A percentile compares a stretch with the other conserved stretches of the same genome.
phyloP scores from a whole-genome alignment of 768 basidiomycete species.

The Lentinula boryana region DNA sequence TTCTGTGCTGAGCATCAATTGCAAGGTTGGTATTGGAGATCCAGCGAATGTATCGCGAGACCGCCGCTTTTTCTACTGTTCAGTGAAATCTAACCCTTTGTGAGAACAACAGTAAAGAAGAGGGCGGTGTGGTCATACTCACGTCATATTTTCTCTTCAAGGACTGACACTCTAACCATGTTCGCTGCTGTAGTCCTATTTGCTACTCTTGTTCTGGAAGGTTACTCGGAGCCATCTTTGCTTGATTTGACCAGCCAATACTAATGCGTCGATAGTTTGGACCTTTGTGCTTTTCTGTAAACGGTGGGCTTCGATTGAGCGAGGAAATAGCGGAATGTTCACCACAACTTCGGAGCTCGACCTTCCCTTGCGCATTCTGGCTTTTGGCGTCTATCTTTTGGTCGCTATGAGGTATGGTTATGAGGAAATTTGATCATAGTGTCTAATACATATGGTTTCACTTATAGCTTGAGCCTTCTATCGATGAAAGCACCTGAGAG shows the following conservation, averaged over 20 bases:
- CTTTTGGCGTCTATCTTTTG: slow-evolving; percentile 37
- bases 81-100: slow-evolving; percentile 30
- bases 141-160: not conserved
- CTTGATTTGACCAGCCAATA: not conserved
- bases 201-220: slow-evolving; percentile 31
- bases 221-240: slow-evolving; percentile 14
- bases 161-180: slow-evolving; percentile 34
- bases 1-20: not conserved
- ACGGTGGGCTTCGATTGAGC: slow-evolving; percentile 21
- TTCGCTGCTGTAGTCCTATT: slow-evolving; percentile 34
- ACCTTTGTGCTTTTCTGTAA: slow-evolving; percentile 32
- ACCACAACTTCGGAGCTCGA: slow-evolving; percentile 31
- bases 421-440: not conserved
- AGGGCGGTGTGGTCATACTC: not conserved
- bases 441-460: not conserved
- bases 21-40: slow-evolving; percentile 31
- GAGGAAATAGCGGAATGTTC: slow-evolving; percentile 13
- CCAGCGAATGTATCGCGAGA: slow-evolving; percentile 33
- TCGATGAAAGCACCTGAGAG: slow-evolving; percentile 37
- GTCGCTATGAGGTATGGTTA: slow-evolving; percentile 33
- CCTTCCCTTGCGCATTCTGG: slow-evolving; percentile 38
- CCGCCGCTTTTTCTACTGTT: slow-evolving; percentile 49
- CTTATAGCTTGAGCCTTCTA: slow-evolving; percentile 34
- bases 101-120: slow-evolving; percentile 14
- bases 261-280: slow-evolving; percentile 26